phyloP scores from a whole-genome alignment of 208 protist genomes.

The Trypanosomatidae sp. region DNA sequence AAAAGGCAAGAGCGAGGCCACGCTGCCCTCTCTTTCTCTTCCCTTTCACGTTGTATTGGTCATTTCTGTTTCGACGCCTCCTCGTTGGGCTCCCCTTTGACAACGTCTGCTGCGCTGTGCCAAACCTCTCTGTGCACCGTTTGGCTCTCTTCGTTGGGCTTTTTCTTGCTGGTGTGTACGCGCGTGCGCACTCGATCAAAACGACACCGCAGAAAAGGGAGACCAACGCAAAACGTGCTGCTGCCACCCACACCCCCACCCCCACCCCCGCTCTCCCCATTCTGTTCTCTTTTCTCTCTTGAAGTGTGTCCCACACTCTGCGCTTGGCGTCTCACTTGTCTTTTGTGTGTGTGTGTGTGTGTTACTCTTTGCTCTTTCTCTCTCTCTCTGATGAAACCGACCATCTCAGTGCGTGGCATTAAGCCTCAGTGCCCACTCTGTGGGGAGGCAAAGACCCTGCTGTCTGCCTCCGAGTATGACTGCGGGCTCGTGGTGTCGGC shows the following conservation, averaged over 20 bases:
- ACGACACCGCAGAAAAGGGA: too few relatives aligned
- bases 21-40: background rate
- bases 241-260: background rate
- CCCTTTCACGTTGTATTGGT: background rate
- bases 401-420: background rate
- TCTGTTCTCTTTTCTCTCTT: background rate
- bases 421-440: background rate
- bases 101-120: background rate
- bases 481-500: background rate
- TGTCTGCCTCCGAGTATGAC: background rate
- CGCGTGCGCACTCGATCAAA: background rate
- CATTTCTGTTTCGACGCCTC: background rate
- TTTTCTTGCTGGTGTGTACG: too few relatives aligned
- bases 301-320: background rate
- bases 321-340: background rate
- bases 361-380: background rate
- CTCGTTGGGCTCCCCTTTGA: background rate
- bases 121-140: background rate
- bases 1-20: background rate
- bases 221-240: background rate
- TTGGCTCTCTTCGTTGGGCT: background rate
- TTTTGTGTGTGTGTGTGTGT: background rate
- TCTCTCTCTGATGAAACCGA: background rate
- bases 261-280: background rate
- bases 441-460: background rate